Percentiles rank a stretch among this genome's conserved stretches.
These are phyloP conservation scores for Cynanchum wilfordii DNA, from an alignment of 257 asterid species.

Conservation along the genomic window DNA sequence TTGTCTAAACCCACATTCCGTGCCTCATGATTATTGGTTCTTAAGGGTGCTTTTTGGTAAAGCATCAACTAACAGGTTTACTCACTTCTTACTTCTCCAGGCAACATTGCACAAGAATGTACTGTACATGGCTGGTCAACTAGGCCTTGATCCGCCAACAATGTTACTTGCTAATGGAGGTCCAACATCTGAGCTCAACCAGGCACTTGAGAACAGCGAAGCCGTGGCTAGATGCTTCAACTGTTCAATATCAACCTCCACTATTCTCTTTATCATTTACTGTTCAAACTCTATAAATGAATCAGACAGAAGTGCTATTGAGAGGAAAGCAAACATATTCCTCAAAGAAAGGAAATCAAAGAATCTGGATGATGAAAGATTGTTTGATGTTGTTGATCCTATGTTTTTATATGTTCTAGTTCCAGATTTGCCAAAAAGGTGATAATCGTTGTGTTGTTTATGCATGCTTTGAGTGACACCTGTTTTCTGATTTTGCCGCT, in stretches of 20 bases:
- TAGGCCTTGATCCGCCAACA: conserved; percentile 93
- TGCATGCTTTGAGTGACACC: neutral
- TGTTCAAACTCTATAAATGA: conserved; percentile 55
- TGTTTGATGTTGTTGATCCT: conserved; percentile 39
- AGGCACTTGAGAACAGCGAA: conserved; percentile 67
- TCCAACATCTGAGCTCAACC: conserved; percentile 60
- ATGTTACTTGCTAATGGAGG: conserved; percentile 71
- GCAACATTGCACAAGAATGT: conserved; percentile 77
- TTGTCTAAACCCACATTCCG: neutral
- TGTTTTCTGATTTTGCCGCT: neutral
- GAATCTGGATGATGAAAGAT: conserved; percentile 35
- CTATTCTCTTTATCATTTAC: conserved; percentile 59
- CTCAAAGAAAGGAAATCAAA: conserved; percentile 51
- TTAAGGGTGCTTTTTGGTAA: neutral
- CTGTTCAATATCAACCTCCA: conserved; percentile 59
- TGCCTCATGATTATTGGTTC: neutral
- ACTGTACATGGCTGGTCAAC: conserved; percentile 92
- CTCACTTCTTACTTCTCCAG: conserved; percentile 37
- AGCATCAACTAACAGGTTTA: conserved; percentile 15
- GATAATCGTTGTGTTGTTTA: neutral
- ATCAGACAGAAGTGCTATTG: conserved; percentile 53
- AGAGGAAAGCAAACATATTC: conserved; percentile 42
- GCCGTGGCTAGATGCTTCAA: conserved; percentile 75
- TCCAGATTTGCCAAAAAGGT: conserved; percentile 99
- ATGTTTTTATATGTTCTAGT: conserved; percentile 64